Base-by-base conservation (phyloP, 1,284 basidiomycete species). In the Neotropicomus parvogracilis region DNA sequence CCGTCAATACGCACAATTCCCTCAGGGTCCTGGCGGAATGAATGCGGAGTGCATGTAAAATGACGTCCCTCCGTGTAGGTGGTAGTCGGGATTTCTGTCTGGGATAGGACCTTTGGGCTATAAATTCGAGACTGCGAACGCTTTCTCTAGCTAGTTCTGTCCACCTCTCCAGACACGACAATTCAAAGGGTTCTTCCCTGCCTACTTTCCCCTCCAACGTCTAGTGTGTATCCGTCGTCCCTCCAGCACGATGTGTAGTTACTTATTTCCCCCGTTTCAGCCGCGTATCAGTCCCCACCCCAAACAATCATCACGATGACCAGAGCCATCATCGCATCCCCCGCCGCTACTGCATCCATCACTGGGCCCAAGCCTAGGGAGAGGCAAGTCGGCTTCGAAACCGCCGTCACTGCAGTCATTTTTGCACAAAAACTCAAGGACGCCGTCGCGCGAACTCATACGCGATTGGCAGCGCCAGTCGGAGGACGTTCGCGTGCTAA, bases 401-500 rank as follows among this genome's bases (percentile, higher is more conserved):
- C 59, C 10, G 58, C 53, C 10, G 60, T 63, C 32, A 54, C 53
- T 12, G 59, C 54, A 0, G 43, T 61, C 46, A 29, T 60, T 46
- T 60, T 60, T 45, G 46, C 56, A 4, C 56, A 57, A 12, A 60
- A 52, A 34, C 61, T 63, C 33, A 59, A 62, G 49, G 38, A 40
- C n/a, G 56, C 59, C 14, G 59, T 45, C 14, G 59, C 50, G 13
- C 49, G 41, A 5, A 40, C 59, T 11, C 54, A 31, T 17, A 26
- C 17, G 19, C 40, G 20, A 39, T 37, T 31, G 19, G 21, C 29
- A 6, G 29, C 17, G n/a, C 24, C 39, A 6, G 9, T 36, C 9
- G 36, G 41, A 12, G 36, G 41, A 12, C 48, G 41, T 28, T 34
- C 46, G 9, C 40, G 55, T 31, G 40, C 46, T 19, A 40, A 16